Percentiles rank a stretch among this genome's conserved stretches.
Conservation (phyloP, 1,284 basidiomycete genomes). For the Neotropicomus parvogracilis region DNA sequence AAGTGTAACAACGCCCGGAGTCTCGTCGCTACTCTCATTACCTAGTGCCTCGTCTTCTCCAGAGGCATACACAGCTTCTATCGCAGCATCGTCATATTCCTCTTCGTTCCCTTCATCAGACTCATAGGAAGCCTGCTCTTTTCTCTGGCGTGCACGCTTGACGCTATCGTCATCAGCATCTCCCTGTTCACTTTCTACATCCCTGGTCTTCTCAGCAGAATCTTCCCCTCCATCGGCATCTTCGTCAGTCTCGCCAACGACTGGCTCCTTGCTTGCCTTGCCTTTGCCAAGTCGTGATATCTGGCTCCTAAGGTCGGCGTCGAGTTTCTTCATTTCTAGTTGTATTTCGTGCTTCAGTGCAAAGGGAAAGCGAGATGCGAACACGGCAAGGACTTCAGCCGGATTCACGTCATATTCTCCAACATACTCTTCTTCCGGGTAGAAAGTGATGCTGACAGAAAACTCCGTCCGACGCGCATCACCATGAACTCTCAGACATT, state of each 20-base stretch:
- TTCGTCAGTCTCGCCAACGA: slow-evolving; percentile 45
- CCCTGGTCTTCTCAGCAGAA: slow-evolving; percentile 31
- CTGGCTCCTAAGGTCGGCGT: slow-evolving; percentile 80
- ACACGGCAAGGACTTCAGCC: slow-evolving; percentile 69
- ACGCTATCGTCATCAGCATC: slow-evolving; percentile 78
- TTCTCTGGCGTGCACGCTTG: slow-evolving; percentile 64
- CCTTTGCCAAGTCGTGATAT: slow-evolving; percentile 83
- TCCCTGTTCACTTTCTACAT: slow-evolving; percentile 63
- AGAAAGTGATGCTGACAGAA: slow-evolving; percentile 82
- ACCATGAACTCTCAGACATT: slow-evolving; percentile 70
- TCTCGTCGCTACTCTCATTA: slow-evolving; percentile 34
- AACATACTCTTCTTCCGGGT: slow-evolving; percentile 81
- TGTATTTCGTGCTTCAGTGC: slow-evolving; percentile 85
- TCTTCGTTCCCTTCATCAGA: slow-evolving; percentile 55
- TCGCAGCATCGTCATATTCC: slow-evolving; percentile 54
- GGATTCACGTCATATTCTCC: slow-evolving; percentile 83
- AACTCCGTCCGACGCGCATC: slow-evolving; percentile 77
- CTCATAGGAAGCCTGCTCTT: slow-evolving; percentile 74
- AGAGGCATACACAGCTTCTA: slow-evolving; percentile 67
- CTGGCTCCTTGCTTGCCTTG: slow-evolving; percentile 48
- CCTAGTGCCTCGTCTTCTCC: slow-evolving; percentile 39
- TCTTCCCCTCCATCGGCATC: slow-evolving; percentile 40
- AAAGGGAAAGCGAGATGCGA: slow-evolving; percentile 79
- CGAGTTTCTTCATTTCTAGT: slow-evolving; percentile 82
- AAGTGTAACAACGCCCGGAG: slow-evolving; percentile 35